Evolutionary conservation across 2,329 filamentous ascomycete species (phyloP), one percentile per base, ranked within the genome.

Genomic region (Corniculantispora saksenae): DNA sequence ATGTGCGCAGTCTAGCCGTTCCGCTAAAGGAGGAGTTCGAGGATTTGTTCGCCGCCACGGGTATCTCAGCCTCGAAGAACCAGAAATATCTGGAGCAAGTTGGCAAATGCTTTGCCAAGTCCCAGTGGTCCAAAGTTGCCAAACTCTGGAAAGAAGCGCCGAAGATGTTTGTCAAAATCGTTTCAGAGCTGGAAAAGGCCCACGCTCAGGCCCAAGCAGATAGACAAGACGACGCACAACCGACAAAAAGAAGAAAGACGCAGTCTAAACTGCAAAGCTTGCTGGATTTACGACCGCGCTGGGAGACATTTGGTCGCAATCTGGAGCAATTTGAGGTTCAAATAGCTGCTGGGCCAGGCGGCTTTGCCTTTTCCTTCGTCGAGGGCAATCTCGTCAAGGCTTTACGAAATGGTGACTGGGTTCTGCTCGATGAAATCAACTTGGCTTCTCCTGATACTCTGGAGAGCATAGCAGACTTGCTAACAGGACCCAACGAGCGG

Each of bases 301-400:
- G 96, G 96, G 87, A 92, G 53, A 82, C 84, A 10, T 98, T 99
- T 74, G 85, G 89, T 0, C 81, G 84, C 23, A 91, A 89, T 67
- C 80, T 97, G 19, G 86, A 89, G 62, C 89, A 92, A 71, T 92
- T 98, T 64, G 91, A 96, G 69, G 83, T 91, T 4, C 92, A 97
- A 79, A 80, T 96, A 64, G 83, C 89, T 62, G 87, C 89, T 72
- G 84, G 92, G 63, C 86, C 88, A 45, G 86, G 92, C 70, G 86
- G 84, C 2, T 97, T 98, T 76, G 93, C 94, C 0, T 99, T 99
- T 77, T 92, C 92, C 0, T 99, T 99, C 73, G 87, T 98, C 0
- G 95, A 99, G 77, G 94, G 95, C 67, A 97, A 96, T 72, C 91
- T 99, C 67, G 91, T 99, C 65, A 96, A 96, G 78, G 95, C 96